A percentile compares a stretch with the other conserved stretches of the same genome.
Evolutionary conservation across 2,329 filamentous ascomycete species (phyloP).

Genomic region (Neonectria magnoliae): DNA sequence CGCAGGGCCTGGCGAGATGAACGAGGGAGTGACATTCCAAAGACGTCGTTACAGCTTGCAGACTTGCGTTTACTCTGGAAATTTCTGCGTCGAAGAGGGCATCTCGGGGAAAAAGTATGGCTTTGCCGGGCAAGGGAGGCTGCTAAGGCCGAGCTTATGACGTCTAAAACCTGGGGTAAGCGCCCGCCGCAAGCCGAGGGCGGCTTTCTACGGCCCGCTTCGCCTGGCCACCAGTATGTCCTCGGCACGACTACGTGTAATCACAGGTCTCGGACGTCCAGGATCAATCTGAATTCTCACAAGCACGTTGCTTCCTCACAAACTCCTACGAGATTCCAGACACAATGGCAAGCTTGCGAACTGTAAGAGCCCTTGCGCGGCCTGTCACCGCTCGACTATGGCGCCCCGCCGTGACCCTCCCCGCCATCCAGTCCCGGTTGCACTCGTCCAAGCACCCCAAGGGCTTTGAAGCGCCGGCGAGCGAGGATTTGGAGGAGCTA

Average conservation of each 20-base stretch:
- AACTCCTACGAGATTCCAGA: slow-evolving; percentile 1
- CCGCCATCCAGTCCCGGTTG: slow-evolving; percentile 51
- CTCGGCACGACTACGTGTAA: slow-evolving; percentile 31
- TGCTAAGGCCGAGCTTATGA: slow-evolving; percentile 35
- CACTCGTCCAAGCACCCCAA: slow-evolving; percentile 69
- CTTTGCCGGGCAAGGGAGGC: slow-evolving; percentile 27
- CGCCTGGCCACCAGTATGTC: slow-evolving; percentile 2
- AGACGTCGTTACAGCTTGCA: slow-evolving; percentile 13
- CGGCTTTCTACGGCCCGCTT: slow-evolving; percentile 5
- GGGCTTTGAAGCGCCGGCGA: slow-evolving; percentile 74
- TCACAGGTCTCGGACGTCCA: slow-evolving; percentile 15
- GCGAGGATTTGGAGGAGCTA: slow-evolving; percentile 80
- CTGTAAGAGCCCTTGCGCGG: slow-evolving; percentile 49
- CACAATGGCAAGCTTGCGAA: slow-evolving; percentile 55
- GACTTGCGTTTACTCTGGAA: slow-evolving; percentile 8
- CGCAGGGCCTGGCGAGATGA: slow-evolving; percentile 59
- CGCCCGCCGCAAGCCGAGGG: slow-evolving; percentile 9
- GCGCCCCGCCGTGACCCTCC: slow-evolving; percentile 45
- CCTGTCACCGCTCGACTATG: slow-evolving; percentile 42
- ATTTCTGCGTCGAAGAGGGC: slow-evolving; percentile 10
- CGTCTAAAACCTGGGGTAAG: slow-evolving; percentile 42
- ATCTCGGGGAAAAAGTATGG: slow-evolving; percentile 26
- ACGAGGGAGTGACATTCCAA: slow-evolving; percentile 58
- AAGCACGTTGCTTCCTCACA: neutral
- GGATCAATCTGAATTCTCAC: slow-evolving; percentile 4